Percentiles rank a stretch among this genome's conserved stretches.
phyloP scores from a whole-genome alignment of 2,329 filamentous ascomycete genomes.

The Clarireedia paspali region DNA sequence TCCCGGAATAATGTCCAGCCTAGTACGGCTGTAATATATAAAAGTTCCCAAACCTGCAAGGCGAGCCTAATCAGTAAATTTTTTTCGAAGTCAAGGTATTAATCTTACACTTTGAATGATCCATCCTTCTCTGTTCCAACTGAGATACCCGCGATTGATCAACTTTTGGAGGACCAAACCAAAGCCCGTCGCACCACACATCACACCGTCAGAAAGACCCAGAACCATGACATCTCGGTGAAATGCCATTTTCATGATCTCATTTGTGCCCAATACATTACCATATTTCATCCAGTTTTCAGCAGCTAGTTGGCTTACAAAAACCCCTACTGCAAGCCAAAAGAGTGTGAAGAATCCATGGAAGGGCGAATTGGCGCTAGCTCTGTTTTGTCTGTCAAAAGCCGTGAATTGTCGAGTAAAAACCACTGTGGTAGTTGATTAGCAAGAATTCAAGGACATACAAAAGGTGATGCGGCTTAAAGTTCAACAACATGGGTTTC shows the following conservation, averaged over 20 bases:
- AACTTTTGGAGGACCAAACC: conserved; percentile 58
- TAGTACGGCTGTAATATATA: conserved; percentile 55
- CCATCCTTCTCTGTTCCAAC: conserved; percentile 65
- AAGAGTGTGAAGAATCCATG: conserved; percentile 75
- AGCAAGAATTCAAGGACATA: not conserved
- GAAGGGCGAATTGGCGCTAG: conserved; percentile 59
- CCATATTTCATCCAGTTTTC: conserved; percentile 64
- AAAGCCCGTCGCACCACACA: conserved; percentile 59
- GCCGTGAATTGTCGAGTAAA: conserved; percentile 68
- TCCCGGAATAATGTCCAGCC: conserved; percentile 61
- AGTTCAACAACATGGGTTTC: too few species aligned
- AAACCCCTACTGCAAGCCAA: conserved; percentile 62
- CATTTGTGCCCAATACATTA: conserved; percentile 60
- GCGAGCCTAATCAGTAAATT: not conserved
- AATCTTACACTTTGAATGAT: conserved; percentile 57
- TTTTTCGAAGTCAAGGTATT: not conserved
- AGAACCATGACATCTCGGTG: conserved; percentile 46
- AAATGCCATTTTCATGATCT: conserved; percentile 65
- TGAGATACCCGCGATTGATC: conserved; percentile 50
- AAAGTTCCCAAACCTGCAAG: conserved; percentile 55
- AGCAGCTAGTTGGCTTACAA: conserved; percentile 58
- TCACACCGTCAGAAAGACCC: conserved; percentile 57
- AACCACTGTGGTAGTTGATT: conserved; percentile 37
- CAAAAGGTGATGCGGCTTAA: not conserved
- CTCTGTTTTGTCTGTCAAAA: conserved; percentile 65